A percentile compares a stretch with the other conserved stretches of the same genome.
These are phyloP conservation scores for Immersiella caudata DNA, from an alignment of 495 filamentous ascomycete species.

Conservation along the genomic window DNA sequence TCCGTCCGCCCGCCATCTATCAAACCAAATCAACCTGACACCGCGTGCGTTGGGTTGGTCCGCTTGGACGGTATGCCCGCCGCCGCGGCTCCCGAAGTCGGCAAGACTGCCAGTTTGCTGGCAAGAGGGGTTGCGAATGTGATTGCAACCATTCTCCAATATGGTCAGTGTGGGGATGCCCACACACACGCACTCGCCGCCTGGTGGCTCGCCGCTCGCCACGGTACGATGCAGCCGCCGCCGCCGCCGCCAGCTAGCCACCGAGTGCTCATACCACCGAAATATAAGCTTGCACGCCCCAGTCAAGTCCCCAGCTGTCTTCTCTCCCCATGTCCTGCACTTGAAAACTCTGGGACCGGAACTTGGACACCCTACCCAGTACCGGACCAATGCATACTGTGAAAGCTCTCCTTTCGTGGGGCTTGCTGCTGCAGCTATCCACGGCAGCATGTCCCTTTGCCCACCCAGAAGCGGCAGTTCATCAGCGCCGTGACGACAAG, in stretches of 20 bases:
- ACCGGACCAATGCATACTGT: constrained; percentile 22
- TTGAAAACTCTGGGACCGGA: not conserved
- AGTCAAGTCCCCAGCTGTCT: not conserved
- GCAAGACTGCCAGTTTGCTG: not conserved
- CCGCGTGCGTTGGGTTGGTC: not conserved
- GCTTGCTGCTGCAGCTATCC: constrained; percentile 28
- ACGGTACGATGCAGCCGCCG: not conserved
- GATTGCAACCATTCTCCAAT: not conserved
- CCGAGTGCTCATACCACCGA: not conserved
- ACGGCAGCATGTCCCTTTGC: constrained; percentile 46
- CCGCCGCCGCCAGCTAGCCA: not conserved
- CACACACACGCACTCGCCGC: not conserved
- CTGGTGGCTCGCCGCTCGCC: not conserved
- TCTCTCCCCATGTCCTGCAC: not conserved
- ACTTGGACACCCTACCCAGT: not conserved
- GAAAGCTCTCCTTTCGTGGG: constrained; percentile 30
- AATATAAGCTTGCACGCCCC: not conserved
- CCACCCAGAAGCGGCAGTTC: constrained; percentile 31
- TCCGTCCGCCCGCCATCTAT: not conserved
- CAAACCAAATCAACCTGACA: not conserved
- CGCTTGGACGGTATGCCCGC: too few relatives aligned
- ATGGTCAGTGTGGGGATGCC: not conserved
- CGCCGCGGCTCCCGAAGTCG: not conserved
- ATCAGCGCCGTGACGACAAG: constrained; percentile 1
- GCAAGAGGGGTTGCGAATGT: not conserved